phyloP scores from a whole-genome alignment of 495 filamentous ascomycete species.

The Cairneyella variabilis region DNA sequence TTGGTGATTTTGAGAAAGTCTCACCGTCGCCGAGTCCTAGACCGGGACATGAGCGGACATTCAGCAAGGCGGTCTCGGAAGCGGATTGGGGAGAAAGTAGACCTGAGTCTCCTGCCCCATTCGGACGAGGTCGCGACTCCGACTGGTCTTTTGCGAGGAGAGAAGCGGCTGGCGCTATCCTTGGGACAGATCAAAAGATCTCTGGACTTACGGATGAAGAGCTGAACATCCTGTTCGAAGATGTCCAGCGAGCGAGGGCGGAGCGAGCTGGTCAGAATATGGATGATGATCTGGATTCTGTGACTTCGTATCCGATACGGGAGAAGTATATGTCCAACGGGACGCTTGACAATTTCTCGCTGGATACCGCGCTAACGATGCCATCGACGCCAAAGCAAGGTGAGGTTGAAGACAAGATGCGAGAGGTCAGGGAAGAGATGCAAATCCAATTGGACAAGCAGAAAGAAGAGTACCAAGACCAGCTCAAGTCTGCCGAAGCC shows the following conservation, averaged over 20 bases:
- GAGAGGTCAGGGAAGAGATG: conserved; percentile 79
- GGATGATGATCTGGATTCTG: conserved; percentile 87
- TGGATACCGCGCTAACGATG: conserved; percentile 91
- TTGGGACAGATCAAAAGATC: conserved; percentile 92
- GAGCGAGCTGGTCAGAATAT: conserved; percentile 64
- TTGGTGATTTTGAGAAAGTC: conserved; percentile 45
- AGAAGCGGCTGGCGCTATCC: conserved; percentile 85
- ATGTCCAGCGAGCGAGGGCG: conserved; percentile 84
- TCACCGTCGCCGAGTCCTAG: conserved; percentile 57
- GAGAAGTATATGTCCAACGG: conserved; percentile 97
- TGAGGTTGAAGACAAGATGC: conserved; percentile 69
- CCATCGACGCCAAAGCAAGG: conserved; percentile 83
- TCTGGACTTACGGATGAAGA: conserved; percentile 87
- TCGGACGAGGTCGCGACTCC: conserved; percentile 66
- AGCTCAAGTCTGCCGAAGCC: conserved; percentile 72
- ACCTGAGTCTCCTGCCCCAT: conserved; percentile 75
- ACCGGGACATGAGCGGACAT: conserved; percentile 67
- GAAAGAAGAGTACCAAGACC: conserved; percentile 78
- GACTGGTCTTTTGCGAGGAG: conserved; percentile 95
- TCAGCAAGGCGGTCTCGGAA: conserved; percentile 68
- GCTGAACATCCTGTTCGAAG: conserved; percentile 89
- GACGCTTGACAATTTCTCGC: conserved; percentile 92
- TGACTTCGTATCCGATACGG: conserved; percentile 79
- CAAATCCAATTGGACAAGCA: conserved; percentile 83
- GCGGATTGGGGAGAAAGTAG: conserved; percentile 59